Base-by-base conservation (phyloP, 129 eudicot species). In the Heracleum sosnowskyi region DNA sequence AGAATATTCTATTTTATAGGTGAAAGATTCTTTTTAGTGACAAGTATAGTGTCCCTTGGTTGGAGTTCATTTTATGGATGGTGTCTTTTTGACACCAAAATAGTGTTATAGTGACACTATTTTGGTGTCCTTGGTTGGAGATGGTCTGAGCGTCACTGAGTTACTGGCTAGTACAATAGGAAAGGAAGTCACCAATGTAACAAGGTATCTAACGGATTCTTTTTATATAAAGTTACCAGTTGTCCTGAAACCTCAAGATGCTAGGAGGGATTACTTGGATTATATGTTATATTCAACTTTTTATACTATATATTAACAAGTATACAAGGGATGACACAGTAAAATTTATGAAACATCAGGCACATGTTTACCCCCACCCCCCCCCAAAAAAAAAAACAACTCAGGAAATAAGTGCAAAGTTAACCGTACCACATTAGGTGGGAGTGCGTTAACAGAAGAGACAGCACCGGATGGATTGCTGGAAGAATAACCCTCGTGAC, bases 401-500 rank as follows among this genome's bases (percentile, higher is more conserved):
- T 0, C 1, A 22, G 24, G 26, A 77, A 81, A 35, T 29, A 42
- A 41, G 57, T n/a, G 73, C 64, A 44, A 31, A 24, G 68, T 76
- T 69, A 57, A 74, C 31, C 87, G 51, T 93, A 91, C 92, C 88
- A 36, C 36, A 69, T 75, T 78, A 77, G 83, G 41, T 71, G 89
- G 85, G 46, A 64, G 85, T 62, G 36, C 34, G 74, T 76, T 86
- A 79, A 77, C 88, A 85, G 80, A 81, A 77, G 83, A 79, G 51
- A 73, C 78, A 37, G 81, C 77, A 68, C 80, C 86, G 78, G 96
- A 83, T 31, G 83, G 74, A 85, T 76, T 83, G 87, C 86, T 86
- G 45, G 98, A 79, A 80, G 91, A 76, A 84, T 85, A 76, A 76
- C 80, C 87, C 73, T 85, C 91, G 69, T 80, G 84, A 75, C 53